phyloP scores from a whole-genome alignment of 163 green algal genomes.

The Scenedesmus sp. region DNA sequence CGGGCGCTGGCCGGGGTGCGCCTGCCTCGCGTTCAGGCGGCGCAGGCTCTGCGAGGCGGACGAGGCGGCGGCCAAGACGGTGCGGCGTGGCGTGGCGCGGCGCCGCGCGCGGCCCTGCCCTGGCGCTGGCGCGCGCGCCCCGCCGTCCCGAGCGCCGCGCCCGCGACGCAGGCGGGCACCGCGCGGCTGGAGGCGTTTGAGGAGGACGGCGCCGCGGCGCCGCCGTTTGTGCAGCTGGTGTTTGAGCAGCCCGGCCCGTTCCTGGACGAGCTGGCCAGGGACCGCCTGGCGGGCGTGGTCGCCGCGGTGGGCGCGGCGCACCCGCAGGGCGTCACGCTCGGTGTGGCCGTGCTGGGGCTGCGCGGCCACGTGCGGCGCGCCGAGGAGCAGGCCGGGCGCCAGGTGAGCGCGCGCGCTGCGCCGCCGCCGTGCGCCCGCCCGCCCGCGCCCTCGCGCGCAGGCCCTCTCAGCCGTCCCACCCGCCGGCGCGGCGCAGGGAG shows the following conservation, averaged over 20 bases:
- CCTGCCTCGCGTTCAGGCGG: conserved; percentile 38
- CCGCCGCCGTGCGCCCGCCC: too few relatives aligned
- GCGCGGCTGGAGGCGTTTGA: background rate
- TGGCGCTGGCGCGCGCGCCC: background rate
- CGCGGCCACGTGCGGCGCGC: conserved; percentile 18
- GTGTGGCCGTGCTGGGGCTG: conserved; percentile 16
- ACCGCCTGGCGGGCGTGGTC: conserved; percentile 12
- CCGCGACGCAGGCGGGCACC: conserved; percentile 1
- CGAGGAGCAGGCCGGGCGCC: conserved; percentile 10
- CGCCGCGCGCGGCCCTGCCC: background rate
- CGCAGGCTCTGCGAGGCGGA: conserved; percentile 30
- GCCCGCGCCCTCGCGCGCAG: too few relatives aligned
- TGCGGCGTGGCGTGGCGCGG: background rate
- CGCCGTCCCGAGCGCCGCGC: background rate
- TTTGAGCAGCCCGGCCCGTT: conserved; percentile 17
- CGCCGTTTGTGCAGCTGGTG: conserved; percentile 37
- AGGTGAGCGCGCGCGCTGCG: too few relatives aligned
- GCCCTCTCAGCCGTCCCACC: too few relatives aligned
- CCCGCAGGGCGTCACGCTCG: background rate
- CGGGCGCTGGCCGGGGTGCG: conserved; percentile 25
- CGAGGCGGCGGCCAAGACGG: conserved; percentile 14
- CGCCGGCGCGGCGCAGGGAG: too few relatives aligned
- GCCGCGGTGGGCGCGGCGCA: conserved; percentile 3
- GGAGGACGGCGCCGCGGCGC: conserved; percentile 8
- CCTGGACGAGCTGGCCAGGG: background rate